Conservation (phyloP, 805 yeast species). For the Kregervanrija pseudodelftensis region DNA sequence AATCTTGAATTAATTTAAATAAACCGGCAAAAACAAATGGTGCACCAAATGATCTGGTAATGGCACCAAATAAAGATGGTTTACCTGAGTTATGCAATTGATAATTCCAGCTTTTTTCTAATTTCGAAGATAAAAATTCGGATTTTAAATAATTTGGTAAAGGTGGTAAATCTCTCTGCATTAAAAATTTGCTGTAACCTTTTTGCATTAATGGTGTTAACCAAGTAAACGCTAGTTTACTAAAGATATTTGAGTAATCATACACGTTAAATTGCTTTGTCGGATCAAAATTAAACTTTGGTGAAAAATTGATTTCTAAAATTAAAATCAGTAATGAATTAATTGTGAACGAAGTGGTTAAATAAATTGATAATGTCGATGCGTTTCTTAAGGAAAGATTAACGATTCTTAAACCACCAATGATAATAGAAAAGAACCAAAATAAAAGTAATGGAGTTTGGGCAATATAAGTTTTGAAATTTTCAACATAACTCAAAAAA, state of each 20-base stretch:
- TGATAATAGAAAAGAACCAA: conserved; percentile 57
- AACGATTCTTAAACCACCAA: conserved; percentile 38
- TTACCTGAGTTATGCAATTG: conserved; percentile 32
- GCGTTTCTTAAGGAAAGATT: conserved; percentile 33
- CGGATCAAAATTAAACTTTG: conserved; percentile 24
- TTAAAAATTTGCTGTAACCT: conserved; percentile 41
- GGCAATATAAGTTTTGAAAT: conserved; percentile 56
- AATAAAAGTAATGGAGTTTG: conserved; percentile 62
- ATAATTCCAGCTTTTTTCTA: conserved; percentile 54
- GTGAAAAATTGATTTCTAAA: conserved; percentile 38
- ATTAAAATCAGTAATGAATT: conserved; percentile 35
- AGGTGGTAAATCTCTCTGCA: conserved; percentile 62
- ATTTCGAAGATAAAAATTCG: conserved; percentile 37
- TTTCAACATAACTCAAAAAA: conserved; percentile 63
- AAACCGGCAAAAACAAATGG: conserved; percentile 65
- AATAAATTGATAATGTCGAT: conserved; percentile 25
- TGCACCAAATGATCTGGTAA: conserved; percentile 65
- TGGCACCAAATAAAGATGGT: conserved; percentile 35
- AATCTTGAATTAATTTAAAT: conserved; percentile 69
- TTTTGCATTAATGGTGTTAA: conserved; percentile 50
- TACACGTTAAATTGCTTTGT: conserved; percentile 36
- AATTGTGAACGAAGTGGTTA: conserved; percentile 20
- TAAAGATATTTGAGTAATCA: conserved; percentile 42
- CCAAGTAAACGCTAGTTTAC: conserved; percentile 51
- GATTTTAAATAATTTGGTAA: conserved; percentile 66